Evolutionary conservation across 306 rosid genomes (phyloP).

Genomic region (Trichosanthes truncata): DNA sequence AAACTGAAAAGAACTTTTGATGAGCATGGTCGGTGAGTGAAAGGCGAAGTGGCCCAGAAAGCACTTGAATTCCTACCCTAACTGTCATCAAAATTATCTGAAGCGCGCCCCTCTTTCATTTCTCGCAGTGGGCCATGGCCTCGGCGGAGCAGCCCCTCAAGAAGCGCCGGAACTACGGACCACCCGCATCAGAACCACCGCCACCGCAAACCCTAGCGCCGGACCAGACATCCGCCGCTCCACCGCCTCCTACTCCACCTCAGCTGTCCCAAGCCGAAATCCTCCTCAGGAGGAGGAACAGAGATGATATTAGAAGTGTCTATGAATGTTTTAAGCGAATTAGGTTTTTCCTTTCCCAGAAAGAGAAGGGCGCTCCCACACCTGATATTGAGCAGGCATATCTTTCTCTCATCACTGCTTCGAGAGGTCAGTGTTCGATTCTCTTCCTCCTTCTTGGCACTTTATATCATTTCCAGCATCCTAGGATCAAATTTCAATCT

Average conservation of each 20-base stretch:
- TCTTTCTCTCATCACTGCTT: slow-evolving; percentile 45
- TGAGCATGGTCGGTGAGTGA: background rate
- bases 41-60: background rate
- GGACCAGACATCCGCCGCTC: slow-evolving; percentile 14
- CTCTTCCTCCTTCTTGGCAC: background rate
- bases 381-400: slow-evolving; percentile 44
- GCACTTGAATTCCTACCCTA: background rate
- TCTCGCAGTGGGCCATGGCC: slow-evolving; percentile 33
- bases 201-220: slow-evolving; percentile 27
- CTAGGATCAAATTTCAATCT: background rate
- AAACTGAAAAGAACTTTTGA: background rate
- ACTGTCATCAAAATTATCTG: background rate
- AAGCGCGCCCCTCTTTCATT: slow-evolving; percentile 1
- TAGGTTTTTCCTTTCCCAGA: slow-evolving; percentile 31
- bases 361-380: slow-evolving; percentile 18
- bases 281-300: slow-evolving; percentile 30
- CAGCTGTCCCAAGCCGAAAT: slow-evolving; percentile 43
- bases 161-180: slow-evolving; percentile 48
- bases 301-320: slow-evolving; percentile 45
- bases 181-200: slow-evolving; percentile 19
- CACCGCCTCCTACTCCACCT: slow-evolving; percentile 29
- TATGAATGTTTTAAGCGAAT: slow-evolving; percentile 45
- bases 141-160: slow-evolving; percentile 56
- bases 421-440: slow-evolving; percentile 34
- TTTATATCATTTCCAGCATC: background rate